These are phyloP conservation scores for Colletotrichum falcatum DNA, from an alignment of 2,329 filamentous ascomycete species.

Conservation along the genomic window DNA sequence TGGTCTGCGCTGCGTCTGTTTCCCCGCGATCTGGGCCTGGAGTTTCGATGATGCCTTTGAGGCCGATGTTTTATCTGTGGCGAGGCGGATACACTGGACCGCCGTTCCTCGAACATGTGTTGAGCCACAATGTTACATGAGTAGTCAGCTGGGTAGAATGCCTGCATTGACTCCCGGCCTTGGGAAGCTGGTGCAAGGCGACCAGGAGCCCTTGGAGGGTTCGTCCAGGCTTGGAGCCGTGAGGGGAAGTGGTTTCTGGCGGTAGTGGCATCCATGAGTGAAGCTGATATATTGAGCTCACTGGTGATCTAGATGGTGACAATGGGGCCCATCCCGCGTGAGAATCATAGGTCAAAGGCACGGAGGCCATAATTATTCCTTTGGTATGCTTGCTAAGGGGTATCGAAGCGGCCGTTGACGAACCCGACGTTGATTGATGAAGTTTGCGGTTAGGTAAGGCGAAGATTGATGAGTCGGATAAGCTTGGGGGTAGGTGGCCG, in stretches of 20 bases:
- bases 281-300: not conserved
- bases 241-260: slow-evolving; percentile 20
- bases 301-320: not conserved
- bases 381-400: not conserved
- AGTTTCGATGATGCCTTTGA: not conserved
- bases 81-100: not conserved
- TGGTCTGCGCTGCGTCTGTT: slow-evolving; percentile 1
- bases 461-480: not conserved
- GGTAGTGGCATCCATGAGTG: slow-evolving; percentile 1
- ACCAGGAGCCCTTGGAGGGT: not conserved
- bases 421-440: not conserved
- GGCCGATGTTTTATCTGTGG: not conserved
- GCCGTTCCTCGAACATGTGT: not conserved
- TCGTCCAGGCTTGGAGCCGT: not conserved
- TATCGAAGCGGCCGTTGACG: not conserved
- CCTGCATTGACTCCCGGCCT: not conserved
- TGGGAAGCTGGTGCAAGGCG: not conserved
- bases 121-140: not conserved
- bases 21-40: not conserved
- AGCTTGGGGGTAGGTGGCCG: not conserved
- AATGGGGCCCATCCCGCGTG: not conserved
- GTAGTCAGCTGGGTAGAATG: not conserved
- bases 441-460: not conserved
- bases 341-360: slow-evolving; percentile 3
- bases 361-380: slow-evolving; percentile 14